Conservation (phyloP, 208 protist species). For the Spongospora subterranea region DNA sequence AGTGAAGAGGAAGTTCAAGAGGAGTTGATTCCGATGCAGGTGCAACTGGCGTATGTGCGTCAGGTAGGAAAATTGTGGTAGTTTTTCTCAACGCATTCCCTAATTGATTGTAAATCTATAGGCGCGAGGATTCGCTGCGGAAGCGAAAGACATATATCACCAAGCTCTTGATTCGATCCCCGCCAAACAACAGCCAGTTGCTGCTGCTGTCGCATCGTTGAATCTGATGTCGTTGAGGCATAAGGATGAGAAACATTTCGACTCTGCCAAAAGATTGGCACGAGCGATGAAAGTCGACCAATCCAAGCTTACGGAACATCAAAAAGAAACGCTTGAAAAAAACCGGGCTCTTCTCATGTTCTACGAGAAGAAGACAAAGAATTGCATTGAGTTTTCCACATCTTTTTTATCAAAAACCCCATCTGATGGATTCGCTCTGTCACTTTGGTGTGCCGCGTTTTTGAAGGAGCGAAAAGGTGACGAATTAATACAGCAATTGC, state of each 20-base stretch:
- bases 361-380: neutral
- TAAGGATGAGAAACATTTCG: slow-evolving; percentile 44
- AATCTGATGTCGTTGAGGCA: slow-evolving; percentile 48
- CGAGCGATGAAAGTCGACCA: slow-evolving; percentile 20
- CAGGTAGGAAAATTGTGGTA: neutral
- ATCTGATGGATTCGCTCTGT: neutral
- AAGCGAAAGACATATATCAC: slow-evolving; percentile 25
- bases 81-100: neutral
- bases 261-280: slow-evolving; percentile 10
- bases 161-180: neutral
- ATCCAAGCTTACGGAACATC: neutral
- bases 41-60: slow-evolving; percentile 23
- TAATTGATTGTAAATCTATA: neutral
- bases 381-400: neutral
- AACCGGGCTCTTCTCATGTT: slow-evolving; percentile 41
- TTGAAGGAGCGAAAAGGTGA: neutral
- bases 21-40: neutral
- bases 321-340: neutral
- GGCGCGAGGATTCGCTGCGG: neutral
- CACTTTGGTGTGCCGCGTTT: neutral
- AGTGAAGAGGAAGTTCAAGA: neutral
- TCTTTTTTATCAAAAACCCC: neutral
- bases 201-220: slow-evolving; percentile 17
- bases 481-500: neutral
- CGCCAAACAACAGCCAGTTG: neutral